Evolutionary conservation across 78 protist genomes (phyloP).

Genomic region (Bigelowiella natans): DNA sequence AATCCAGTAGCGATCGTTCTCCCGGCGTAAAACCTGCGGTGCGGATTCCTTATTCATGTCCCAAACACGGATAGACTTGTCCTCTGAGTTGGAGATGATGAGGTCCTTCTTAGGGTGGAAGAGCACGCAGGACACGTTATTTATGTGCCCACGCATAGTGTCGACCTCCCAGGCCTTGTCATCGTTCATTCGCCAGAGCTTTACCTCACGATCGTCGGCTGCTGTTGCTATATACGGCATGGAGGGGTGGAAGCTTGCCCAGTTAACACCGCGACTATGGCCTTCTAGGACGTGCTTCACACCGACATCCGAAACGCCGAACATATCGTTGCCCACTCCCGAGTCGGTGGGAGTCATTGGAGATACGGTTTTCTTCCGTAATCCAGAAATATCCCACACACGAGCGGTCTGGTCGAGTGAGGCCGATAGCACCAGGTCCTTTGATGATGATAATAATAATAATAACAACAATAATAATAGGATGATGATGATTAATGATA

Average conservation of each 20-base stretch:
- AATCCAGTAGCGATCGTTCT: slow-evolving; percentile 94
- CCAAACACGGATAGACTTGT: slow-evolving; percentile 93
- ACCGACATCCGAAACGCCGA: not conserved
- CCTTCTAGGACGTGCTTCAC: slow-evolving; percentile 64
- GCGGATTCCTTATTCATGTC: slow-evolving; percentile 46
- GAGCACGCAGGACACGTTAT: slow-evolving; percentile 86
- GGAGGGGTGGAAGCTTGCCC: slow-evolving; percentile 94
- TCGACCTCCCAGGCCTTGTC: slow-evolving; percentile 75
- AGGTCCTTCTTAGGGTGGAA: slow-evolving; percentile 83
- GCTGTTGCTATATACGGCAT: slow-evolving; percentile 40
- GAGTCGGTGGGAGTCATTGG: not conserved
- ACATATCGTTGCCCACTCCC: not conserved
- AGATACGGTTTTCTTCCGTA: slow-evolving; percentile 5
- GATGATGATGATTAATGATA: no score
- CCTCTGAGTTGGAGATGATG: slow-evolving; percentile 79
- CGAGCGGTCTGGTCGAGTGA: slow-evolving; percentile 95
- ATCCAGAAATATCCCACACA: slow-evolving; percentile 92
- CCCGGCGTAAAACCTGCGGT: slow-evolving; percentile 70
- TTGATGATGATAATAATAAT: no score
- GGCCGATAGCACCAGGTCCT: slow-evolving; percentile 85
- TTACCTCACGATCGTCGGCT: slow-evolving; percentile 9
- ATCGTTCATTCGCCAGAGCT: slow-evolving; percentile 86
- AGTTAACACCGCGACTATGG: slow-evolving; percentile 89
- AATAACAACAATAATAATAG: no score
- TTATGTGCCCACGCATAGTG: slow-evolving; percentile 82